Evolutionary conservation across 2,329 filamentous ascomycete species (phyloP).

Genomic region (Epichloe sp.): DNA sequence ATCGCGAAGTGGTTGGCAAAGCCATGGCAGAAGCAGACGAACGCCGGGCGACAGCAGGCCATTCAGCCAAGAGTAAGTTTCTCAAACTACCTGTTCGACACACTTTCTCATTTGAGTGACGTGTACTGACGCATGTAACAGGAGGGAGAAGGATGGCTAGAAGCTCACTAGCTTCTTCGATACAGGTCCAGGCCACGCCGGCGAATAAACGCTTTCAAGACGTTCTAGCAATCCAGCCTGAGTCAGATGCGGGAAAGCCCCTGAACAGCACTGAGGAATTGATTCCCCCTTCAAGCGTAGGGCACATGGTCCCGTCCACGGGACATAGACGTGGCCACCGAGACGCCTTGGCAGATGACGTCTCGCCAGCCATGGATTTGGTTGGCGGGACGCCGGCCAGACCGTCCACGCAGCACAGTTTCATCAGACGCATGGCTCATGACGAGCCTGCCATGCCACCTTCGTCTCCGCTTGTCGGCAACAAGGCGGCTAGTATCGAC

Average conservation of each 20-base stretch:
- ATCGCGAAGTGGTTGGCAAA: slow-evolving; percentile 55
- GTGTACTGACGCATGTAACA: slow-evolving; percentile 20
- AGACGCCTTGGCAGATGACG: slow-evolving; percentile 17
- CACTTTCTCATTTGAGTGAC: background rate
- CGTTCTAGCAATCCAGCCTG: slow-evolving; percentile 24
- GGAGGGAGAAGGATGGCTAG: slow-evolving; percentile 40
- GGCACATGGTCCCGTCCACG: slow-evolving; percentile 28
- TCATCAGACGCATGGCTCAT: slow-evolving; percentile 15
- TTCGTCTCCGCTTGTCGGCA: slow-evolving; percentile 23
- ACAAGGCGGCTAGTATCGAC: slow-evolving; percentile 9
- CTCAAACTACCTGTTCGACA: background rate
- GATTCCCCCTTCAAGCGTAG: slow-evolving; percentile 26
- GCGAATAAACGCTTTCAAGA: slow-evolving; percentile 41
- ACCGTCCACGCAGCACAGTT: slow-evolving; percentile 12
- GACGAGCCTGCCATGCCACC: slow-evolving; percentile 19
- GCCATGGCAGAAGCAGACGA: slow-evolving; percentile 55
- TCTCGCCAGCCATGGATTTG: slow-evolving; percentile 16
- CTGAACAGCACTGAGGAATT: slow-evolving; percentile 16
- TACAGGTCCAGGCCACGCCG: slow-evolving; percentile 46
- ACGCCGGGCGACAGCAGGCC: slow-evolving; percentile 36
- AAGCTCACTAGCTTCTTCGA: slow-evolving; percentile 21
- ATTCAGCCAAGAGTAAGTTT: slow-evolving; percentile 36
- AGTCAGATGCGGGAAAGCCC: slow-evolving; percentile 10
- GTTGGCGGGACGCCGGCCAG: slow-evolving; percentile 20
- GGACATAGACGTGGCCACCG: slow-evolving; percentile 20